A percentile compares a stretch with the other conserved stretches of the same genome.
phyloP scores from a whole-genome alignment of 495 filamentous ascomycete genomes.

The Parathielavia hyrcaniae region DNA sequence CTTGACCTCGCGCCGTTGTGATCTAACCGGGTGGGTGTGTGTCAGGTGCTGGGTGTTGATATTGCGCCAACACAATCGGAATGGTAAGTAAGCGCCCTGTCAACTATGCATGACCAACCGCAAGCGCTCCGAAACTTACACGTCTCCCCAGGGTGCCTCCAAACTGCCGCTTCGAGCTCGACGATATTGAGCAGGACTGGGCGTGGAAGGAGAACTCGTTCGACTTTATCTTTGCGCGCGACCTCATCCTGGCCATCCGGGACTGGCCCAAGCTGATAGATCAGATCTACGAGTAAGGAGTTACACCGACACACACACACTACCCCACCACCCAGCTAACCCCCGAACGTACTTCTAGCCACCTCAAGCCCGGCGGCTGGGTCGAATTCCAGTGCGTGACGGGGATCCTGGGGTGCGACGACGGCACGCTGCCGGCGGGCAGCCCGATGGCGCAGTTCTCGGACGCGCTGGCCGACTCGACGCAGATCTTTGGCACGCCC shows the following conservation, averaged over 20 bases:
- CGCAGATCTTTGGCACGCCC: slow-evolving; percentile 22
- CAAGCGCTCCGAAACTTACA: not conserved
- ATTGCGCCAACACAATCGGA: slow-evolving; percentile 11
- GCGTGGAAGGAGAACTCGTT: slow-evolving; percentile 47
- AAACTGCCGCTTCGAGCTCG: slow-evolving; percentile 52
- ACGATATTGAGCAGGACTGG: slow-evolving; percentile 53
- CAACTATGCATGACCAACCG: no score
- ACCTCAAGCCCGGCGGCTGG: slow-evolving; percentile 45
- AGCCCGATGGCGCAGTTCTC: slow-evolving; percentile 18
- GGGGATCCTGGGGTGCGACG: slow-evolving; percentile 30
- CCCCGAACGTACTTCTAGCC: not conserved
- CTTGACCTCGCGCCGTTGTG: not conserved
- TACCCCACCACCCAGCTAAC: not conserved
- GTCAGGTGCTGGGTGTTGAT: slow-evolving; percentile 8
- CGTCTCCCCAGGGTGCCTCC: not conserved
- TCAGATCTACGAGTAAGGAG: slow-evolving; percentile 23
- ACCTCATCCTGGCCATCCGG: slow-evolving; percentile 9
- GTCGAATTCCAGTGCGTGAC: slow-evolving; percentile 41
- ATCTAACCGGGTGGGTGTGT: not conserved
- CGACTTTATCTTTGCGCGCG: slow-evolving; percentile 56
- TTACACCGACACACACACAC: not conserved
- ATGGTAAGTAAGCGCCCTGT: slow-evolving; percentile 3
- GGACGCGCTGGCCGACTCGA: slow-evolving; percentile 22
- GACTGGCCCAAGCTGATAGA: slow-evolving; percentile 5
- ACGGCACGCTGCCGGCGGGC: slow-evolving; percentile 25